Conservation (phyloP, 2,329 filamentous ascomycete species). For the Pseudopithomyces maydicus region DNA sequence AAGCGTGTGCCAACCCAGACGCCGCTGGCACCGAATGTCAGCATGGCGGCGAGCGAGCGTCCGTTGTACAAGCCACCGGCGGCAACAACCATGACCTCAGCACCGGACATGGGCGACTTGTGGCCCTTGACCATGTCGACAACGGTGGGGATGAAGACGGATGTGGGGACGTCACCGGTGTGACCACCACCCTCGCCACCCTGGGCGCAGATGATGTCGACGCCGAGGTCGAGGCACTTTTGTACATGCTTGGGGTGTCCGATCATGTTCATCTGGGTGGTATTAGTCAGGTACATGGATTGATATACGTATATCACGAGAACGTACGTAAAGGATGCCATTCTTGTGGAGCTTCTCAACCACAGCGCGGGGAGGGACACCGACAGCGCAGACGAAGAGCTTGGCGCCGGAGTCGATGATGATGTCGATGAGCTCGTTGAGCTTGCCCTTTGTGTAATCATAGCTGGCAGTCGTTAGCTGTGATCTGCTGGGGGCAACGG, state of each 20-base stretch:
- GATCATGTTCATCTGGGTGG: conserved; percentile 77
- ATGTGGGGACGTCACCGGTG: conserved; percentile 91
- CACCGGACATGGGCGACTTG: conserved; percentile 85
- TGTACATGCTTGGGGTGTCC: conserved; percentile 98
- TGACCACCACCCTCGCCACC: conserved; percentile 97
- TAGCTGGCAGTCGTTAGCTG: conserved; percentile 66
- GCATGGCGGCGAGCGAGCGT: conserved; percentile 82
- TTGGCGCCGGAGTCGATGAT: conserved; percentile 90
- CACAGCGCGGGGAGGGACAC: conserved; percentile 84
- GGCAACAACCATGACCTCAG: conserved; percentile 88
- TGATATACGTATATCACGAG: too few relatives aligned
- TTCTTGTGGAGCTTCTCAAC: conserved; percentile 88
- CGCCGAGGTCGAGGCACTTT: conserved; percentile 88
- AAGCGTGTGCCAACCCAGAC: conserved; percentile 99
- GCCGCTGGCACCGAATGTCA: conserved; percentile 89
- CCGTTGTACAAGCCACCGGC: conserved; percentile 95
- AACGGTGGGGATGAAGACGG: conserved; percentile 89
- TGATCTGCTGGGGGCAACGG: neutral
- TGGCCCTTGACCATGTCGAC: conserved; percentile 79
- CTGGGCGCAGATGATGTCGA: conserved; percentile 97
- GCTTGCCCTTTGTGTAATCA: conserved; percentile 99
- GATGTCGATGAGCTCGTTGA: conserved; percentile 85
- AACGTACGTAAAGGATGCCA: conserved; percentile 81
- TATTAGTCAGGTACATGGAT: too few relatives aligned
- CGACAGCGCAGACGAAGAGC: conserved; percentile 96